Evolutionary conservation across 2,329 filamentous ascomycete species (phyloP).

Genomic region (Sporothrix pallida): DNA sequence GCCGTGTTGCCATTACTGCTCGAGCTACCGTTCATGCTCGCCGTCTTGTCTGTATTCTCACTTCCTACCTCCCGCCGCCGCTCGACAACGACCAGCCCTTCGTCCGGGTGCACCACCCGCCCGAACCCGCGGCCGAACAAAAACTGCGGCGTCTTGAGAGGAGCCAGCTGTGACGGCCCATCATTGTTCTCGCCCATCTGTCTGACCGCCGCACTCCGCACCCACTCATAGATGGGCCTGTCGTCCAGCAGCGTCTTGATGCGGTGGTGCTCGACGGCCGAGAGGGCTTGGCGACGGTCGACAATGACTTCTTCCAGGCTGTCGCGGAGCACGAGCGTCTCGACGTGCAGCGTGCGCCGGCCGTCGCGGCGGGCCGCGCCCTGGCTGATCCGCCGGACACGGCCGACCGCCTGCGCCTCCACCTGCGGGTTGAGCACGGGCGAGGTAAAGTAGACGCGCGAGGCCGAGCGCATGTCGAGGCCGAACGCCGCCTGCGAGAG

Average conservation of each 20-base stretch:
- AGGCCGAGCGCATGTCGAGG: conserved; percentile 81
- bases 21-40: background rate
- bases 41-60: background rate
- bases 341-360: conserved; percentile 71
- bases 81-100: conserved; percentile 46
- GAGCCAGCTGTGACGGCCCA: conserved; percentile 56
- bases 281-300: conserved; percentile 75
- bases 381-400: conserved; percentile 87
- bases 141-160: conserved; percentile 52
- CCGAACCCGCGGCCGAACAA: conserved; percentile 60
- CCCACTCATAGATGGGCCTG: conserved; percentile 62
- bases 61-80: background rate
- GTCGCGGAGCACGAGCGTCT: conserved; percentile 79
- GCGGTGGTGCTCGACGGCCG: conserved; percentile 64
- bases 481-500: conserved; percentile 88
- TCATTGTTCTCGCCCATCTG: conserved; percentile 30
- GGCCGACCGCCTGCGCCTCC: conserved; percentile 89
- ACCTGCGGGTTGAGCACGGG: conserved; percentile 85
- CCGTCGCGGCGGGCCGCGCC: conserved; percentile 40
- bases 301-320: conserved; percentile 88
- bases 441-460: conserved; percentile 85
- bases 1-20: background rate
- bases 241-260: conserved; percentile 65
- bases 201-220: conserved; percentile 53
- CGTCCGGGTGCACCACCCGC: conserved; percentile 51